Base-by-base conservation (phyloP, 257 asterid genomes). In the Mitragyna speciosa region DNA sequence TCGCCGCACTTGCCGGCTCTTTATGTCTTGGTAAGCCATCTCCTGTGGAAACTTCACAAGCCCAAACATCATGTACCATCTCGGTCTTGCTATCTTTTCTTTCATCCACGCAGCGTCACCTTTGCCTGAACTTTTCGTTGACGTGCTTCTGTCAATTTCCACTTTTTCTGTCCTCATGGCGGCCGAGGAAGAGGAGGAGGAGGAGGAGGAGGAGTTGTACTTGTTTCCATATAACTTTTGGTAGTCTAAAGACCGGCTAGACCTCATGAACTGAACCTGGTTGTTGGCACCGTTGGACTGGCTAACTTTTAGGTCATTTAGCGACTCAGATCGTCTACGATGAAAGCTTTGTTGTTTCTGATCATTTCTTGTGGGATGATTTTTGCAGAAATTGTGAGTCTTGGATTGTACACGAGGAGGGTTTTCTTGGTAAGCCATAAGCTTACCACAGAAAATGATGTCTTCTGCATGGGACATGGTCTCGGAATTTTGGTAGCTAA, bases 51-150 rank as follows among this genome's bases (percentile, higher is more conserved):
- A 78, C 69, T 84, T 91, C 31, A 85, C 78, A 16, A 81, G 87
- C 31, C 96, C 96, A 66, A 90, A 91, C 83, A 84, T 84, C 83
- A 90, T 78, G 67, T 87, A 83, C 94, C 94, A 90, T 73, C 87
- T 81, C 0, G 88, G 86, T 75, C 47, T 63, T 58, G 75, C n/a
- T 17, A 70, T 48, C 36, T 76, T 81, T 70, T 69, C 77, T 69
- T 73, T 69, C 22, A 30, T 39, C 51, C 70, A 49, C 49, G 24
- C 4, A 1, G 36, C 26, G 22, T 73, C 64, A 59, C 41, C 64
- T 72, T 59, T 67, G 48, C 54, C 70, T 24, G 74, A 15, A 58
- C 74, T 70, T 54, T 61, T 81, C 12, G 69, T 19, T 1, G 84
- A 82, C 19, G 76, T 17, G 72, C 75, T 76, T 76, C 84, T 76